Evolutionary conservation across 306 rosid genomes (phyloP).

Genomic region (Luffa acutangula): DNA sequence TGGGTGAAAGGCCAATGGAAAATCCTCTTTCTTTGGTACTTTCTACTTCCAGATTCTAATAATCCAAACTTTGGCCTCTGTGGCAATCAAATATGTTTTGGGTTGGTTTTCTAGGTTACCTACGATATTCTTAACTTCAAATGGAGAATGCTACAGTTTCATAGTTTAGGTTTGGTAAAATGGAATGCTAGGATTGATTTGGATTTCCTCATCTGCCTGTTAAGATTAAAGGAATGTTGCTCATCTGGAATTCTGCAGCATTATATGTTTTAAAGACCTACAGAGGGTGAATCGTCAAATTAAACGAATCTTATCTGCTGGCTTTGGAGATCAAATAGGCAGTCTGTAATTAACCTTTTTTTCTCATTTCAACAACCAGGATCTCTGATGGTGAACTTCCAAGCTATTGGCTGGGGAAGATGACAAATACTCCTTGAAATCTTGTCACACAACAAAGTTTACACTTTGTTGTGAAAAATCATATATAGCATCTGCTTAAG

Average conservation of each 20-base stretch:
- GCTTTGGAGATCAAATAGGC: not conserved
- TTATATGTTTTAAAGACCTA: not conserved
- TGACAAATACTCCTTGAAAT: not conserved
- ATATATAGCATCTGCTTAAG: not conserved
- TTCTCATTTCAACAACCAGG: not conserved
- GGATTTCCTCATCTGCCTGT: not conserved
- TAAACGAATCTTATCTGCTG: not conserved
- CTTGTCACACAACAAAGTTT: no score
- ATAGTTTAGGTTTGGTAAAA: not conserved
- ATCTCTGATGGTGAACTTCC: not conserved
- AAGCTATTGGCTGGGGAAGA: not conserved
- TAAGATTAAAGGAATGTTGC: not conserved
- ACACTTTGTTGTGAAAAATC: no score
- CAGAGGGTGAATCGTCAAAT: not conserved
- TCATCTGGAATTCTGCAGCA: not conserved
- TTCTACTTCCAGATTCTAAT: no score
- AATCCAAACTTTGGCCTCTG: not conserved
- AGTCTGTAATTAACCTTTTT: not conserved
- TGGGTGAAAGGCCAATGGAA: no score
- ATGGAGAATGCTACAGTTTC: not conserved
- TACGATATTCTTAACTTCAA: not conserved
- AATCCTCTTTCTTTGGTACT: no score
- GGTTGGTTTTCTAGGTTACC: not conserved
- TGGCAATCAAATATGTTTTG: not conserved
- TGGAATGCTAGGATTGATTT: not conserved